Percentiles rank a stretch among this genome's conserved stretches.
Evolutionary conservation across 768 basidiomycete species (phyloP).

Genomic region (Mycena metata): DNA sequence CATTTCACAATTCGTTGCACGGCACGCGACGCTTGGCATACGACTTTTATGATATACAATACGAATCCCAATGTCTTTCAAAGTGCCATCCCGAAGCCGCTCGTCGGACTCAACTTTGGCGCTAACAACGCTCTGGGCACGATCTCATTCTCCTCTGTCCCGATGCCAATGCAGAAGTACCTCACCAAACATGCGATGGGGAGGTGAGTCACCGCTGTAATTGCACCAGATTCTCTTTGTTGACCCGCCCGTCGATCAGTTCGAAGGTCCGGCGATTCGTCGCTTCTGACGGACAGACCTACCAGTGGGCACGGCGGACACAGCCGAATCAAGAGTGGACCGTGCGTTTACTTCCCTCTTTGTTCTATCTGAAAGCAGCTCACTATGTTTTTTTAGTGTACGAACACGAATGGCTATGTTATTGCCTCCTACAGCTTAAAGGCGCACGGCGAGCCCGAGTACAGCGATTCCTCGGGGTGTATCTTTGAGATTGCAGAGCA

Average conservation of each 20-base stretch:
- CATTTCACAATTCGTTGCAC: slow-evolving; percentile 64
- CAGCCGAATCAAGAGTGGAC: slow-evolving; percentile 73
- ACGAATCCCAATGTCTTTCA: slow-evolving; percentile 45
- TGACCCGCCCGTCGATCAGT: slow-evolving; percentile 46
- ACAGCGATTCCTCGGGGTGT: slow-evolving; percentile 68
- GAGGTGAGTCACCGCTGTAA: slow-evolving; percentile 50
- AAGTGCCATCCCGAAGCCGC: slow-evolving; percentile 49
- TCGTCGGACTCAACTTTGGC: slow-evolving; percentile 67
- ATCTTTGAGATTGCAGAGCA: slow-evolving; percentile 74
- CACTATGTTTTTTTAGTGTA: slow-evolving; percentile 59
- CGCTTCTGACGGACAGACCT: slow-evolving; percentile 72
- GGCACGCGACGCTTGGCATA: slow-evolving; percentile 54
- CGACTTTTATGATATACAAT: slow-evolving; percentile 69
- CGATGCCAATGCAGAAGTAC: slow-evolving; percentile 66
- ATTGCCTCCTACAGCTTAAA: slow-evolving; percentile 76
- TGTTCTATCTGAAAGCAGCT: neutral
- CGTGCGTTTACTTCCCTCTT: slow-evolving; percentile 54
- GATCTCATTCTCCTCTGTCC: slow-evolving; percentile 57
- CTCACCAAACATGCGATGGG: slow-evolving; percentile 57
- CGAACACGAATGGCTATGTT: slow-evolving; percentile 61
- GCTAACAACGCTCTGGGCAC: slow-evolving; percentile 64
- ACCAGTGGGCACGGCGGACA: slow-evolving; percentile 68
- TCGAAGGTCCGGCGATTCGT: slow-evolving; percentile 64
- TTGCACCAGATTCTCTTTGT: neutral
- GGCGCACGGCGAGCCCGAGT: slow-evolving; percentile 66